Conservation (phyloP, 148 eudicot genomes). For the Nyssa sinensis region DNA sequence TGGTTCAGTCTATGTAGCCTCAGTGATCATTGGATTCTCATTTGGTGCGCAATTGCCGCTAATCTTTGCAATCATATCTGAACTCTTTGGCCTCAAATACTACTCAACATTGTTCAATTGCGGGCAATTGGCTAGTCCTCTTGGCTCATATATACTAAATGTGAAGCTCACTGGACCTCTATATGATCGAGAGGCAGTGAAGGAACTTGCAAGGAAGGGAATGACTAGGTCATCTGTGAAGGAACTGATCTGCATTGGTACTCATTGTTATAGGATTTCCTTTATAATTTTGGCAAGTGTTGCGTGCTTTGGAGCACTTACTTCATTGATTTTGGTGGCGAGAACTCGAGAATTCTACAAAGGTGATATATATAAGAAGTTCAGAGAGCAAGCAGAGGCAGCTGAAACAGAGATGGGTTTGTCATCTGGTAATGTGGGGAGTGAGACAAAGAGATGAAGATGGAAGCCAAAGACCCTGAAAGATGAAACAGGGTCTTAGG, state of each 20-base stretch:
- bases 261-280: conserved; percentile 18
- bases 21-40: conserved; percentile 32
- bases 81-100: conserved; percentile 28
- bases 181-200: conserved; percentile 24
- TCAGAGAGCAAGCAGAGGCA: conserved; percentile 11
- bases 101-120: conserved; percentile 28
- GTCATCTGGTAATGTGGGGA: too few relatives aligned
- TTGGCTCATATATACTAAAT: conserved; percentile 30
- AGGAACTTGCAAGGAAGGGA: conserved; percentile 15
- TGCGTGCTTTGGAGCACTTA: conserved; percentile 29
- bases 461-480: neutral
- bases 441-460: conserved; percentile 8
- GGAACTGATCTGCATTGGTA: conserved; percentile 27
- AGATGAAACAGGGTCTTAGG: neutral
- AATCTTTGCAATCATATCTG: conserved; percentile 26
- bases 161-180: conserved; percentile 25
- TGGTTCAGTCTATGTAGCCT: conserved; percentile 29
- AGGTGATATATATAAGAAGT: too few relatives aligned
- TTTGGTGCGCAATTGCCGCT: conserved; percentile 31
- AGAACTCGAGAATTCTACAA: conserved; percentile 33
- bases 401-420: neutral
- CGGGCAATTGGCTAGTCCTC: conserved; percentile 29
- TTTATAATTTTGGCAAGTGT: conserved; percentile 24
- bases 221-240: conserved; percentile 12
- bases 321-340: conserved; percentile 22